These are phyloP conservation scores for Hondaea fermentalgiana DNA, from an alignment of 108 stramenopile genomes.

Conservation along the genomic window DNA sequence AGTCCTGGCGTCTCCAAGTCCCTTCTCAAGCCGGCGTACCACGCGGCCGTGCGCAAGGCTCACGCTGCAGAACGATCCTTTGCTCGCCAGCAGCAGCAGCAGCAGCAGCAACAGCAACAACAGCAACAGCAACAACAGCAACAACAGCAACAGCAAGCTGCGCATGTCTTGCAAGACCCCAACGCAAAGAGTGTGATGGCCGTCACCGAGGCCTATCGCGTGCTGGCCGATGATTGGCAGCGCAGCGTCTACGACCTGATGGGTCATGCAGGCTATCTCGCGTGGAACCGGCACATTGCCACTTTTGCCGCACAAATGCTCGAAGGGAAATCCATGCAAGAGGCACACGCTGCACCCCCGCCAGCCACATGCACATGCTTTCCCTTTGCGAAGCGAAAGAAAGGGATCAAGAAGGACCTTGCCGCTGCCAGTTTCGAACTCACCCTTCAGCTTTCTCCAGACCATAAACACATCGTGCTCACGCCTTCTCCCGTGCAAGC, in stretches of 20 bases:
- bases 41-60: not conserved
- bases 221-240: not conserved
- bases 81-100: no score
- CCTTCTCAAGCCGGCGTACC: not conserved
- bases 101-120: no score
- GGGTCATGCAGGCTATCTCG: not conserved
- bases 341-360: not conserved
- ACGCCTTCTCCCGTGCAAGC: not conserved
- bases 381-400: not conserved
- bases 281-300: not conserved
- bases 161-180: no score
- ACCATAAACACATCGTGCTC: not conserved
- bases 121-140: no score
- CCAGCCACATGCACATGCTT: not conserved
- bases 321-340: not conserved
- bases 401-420: not conserved
- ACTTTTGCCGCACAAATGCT: not conserved
- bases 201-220: not conserved
- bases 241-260: not conserved
- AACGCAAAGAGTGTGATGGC: not conserved
- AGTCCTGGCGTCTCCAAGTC: not conserved
- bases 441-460: not conserved
- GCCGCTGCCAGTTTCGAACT: not conserved
- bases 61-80: not conserved
- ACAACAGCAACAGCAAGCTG: no score